These are phyloP conservation scores for Boletus semigastroideus DNA, from an alignment of 1,284 basidiomycete species.

Conservation along the genomic window DNA sequence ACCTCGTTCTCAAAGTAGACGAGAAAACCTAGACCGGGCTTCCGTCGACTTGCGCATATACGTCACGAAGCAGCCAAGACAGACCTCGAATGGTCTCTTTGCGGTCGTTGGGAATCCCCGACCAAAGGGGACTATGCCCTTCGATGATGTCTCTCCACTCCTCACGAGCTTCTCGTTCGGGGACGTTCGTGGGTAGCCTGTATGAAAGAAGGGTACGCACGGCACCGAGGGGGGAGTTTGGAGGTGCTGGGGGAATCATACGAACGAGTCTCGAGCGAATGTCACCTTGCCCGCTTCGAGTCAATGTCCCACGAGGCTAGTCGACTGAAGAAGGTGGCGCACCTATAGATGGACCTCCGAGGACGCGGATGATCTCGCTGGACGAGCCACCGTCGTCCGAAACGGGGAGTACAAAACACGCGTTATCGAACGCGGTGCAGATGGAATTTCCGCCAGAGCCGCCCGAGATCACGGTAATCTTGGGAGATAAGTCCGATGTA, in stretches of 20 bases:
- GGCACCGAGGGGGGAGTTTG: slow-evolving; percentile 60
- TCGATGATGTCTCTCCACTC: slow-evolving; percentile 94
- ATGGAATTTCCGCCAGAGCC: slow-evolving; percentile 84
- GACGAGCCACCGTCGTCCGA: slow-evolving; percentile 88
- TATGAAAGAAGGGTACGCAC: slow-evolving; percentile 79
- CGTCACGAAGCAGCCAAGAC: slow-evolving; percentile 8
- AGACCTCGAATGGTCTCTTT: slow-evolving; percentile 87
- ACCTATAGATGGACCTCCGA: slow-evolving; percentile 84
- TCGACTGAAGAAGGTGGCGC: slow-evolving; percentile 9
- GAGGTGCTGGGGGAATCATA: slow-evolving; percentile 67
- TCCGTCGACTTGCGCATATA: slow-evolving; percentile 1
- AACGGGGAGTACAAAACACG: slow-evolving; percentile 77
- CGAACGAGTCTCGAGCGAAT: slow-evolving; percentile 82
- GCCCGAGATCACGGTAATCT: slow-evolving; percentile 71
- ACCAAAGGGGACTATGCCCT: slow-evolving; percentile 83
- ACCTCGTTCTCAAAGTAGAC: slow-evolving; percentile 90
- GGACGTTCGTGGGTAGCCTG: slow-evolving; percentile 67
- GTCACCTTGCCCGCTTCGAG: slow-evolving; percentile 53
- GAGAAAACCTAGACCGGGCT: slow-evolving; percentile 64
- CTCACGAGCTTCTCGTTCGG: slow-evolving; percentile 79
- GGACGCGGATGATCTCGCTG: slow-evolving; percentile 80
- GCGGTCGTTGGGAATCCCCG: slow-evolving; percentile 86
- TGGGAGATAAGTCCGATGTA: slow-evolving; percentile 23
- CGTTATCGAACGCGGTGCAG: slow-evolving; percentile 67
- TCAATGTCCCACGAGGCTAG: slow-evolving; percentile 9